Conservation (phyloP, 257 asterid genomes). For the Solanum tarapatanum region DNA sequence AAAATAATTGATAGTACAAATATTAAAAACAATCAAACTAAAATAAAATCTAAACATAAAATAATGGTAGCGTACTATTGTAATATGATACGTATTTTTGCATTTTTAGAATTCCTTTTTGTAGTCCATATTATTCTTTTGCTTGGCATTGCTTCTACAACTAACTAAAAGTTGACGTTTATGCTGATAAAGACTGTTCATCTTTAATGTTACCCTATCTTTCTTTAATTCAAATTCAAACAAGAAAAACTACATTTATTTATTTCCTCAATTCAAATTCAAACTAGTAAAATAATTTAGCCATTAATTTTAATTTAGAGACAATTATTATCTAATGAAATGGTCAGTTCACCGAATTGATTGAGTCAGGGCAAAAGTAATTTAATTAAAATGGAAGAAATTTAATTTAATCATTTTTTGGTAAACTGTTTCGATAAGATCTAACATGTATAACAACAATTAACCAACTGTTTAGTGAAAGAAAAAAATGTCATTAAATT, state of each 20-base stretch:
- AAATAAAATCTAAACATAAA: not conserved
- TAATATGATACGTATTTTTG: not conserved
- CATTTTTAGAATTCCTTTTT: not conserved
- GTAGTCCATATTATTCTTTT: not conserved
- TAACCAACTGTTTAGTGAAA: not conserved
- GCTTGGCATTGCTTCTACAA: not conserved
- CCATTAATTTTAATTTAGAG: not conserved
- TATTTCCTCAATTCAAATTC: not conserved
- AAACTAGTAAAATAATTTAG: not conserved
- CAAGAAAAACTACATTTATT: not conserved
- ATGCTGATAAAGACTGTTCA: not conserved
- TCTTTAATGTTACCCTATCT: not conserved
- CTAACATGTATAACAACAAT: not conserved
- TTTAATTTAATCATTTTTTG: not conserved
- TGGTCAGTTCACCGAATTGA: not conserved
- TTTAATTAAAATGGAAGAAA: not conserved
- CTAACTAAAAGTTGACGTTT: not conserved
- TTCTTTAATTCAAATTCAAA: not conserved
- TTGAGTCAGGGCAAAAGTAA: not conserved
- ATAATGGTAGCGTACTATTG: not conserved
- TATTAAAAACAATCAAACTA: not conserved
- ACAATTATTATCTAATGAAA: not conserved
- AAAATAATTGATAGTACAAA: not conserved
- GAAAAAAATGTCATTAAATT: not conserved
- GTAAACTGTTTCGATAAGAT: not conserved